A percentile compares a stretch with the other conserved stretches of the same genome.
Evolutionary conservation across 805 yeast species (phyloP).

Genomic region (Candida maesae): DNA sequence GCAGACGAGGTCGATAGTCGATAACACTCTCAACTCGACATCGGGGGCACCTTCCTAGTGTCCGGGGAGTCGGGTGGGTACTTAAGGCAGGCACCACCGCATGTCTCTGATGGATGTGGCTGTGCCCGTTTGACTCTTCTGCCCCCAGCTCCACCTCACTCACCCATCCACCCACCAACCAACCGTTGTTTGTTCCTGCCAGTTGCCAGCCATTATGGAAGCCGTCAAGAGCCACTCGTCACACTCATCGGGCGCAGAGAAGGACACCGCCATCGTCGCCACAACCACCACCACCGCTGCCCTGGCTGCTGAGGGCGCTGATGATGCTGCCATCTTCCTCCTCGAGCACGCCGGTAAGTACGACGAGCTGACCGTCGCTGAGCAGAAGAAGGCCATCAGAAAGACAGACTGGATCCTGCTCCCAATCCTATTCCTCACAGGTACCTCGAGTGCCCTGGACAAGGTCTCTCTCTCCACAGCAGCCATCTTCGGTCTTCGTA

Average conservation of each 20-base stretch:
- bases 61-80: too few relatives aligned
- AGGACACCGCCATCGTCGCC: constrained; percentile 2
- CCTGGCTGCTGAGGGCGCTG: constrained; percentile 11
- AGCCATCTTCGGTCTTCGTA: constrained; percentile 41
- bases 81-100: neutral
- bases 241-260: constrained; percentile 6
- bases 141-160: too few relatives aligned
- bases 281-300: constrained; percentile 2
- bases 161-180: too few relatives aligned
- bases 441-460: constrained; percentile 39
- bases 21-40: neutral
- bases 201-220: constrained; percentile 6
- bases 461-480: constrained; percentile 42
- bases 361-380: constrained; percentile 27
- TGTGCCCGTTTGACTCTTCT: too few relatives aligned
- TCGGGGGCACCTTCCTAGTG: too few relatives aligned
- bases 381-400: constrained; percentile 31
- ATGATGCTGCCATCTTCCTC: constrained; percentile 27
- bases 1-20: neutral
- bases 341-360: constrained; percentile 23
- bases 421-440: constrained; percentile 35
- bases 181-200: too few relatives aligned
- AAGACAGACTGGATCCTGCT: constrained; percentile 36
- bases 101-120: neutral
- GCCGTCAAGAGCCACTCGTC: constrained; percentile 9